Evolutionary conservation across 345 rosid genomes (phyloP), one percentile per base, ranked within the genome.

Genomic region (Alliaria petiolata): DNA sequence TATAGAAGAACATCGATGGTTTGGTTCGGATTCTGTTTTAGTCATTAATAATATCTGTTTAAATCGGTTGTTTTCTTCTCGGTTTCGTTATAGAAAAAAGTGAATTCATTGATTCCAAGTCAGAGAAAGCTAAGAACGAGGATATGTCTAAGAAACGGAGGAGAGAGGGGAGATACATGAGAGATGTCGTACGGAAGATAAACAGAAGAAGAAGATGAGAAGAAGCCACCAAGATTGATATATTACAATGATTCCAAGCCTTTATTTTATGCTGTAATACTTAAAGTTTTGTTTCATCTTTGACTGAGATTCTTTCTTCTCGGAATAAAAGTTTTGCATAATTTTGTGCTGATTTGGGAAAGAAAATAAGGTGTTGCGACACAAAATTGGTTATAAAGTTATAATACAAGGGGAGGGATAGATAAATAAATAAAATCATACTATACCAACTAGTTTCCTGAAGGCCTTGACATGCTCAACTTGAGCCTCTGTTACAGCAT

Each of bases 111-210:
- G n/a, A n/a, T n/a, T n/a, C n/a, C n/a, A n/a, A n/a, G n/a, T n/a
- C 65, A 26, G 83, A 87, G 81, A 87, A 60, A 81, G 87, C 84
- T 2, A 91, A 91, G 84, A 89, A 80, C 0, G 97, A 87, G 46
- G 74, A 79, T 78, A 25, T 80, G 62, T 76, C 69, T 1, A 85
- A 77, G 74, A 93, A 93, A 80, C 91, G 96, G 19, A 82, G 57
- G 31, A 87, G 97, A 71, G 97, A 87, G n/a, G n/a, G 70, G 90
- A 87, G 76, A 72, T 86, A 28, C 85, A 86, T 64, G 96, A 85
- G 69, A 83, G 89, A 76, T 87, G 82, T 58, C 69, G 96, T 31
- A 77, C 11, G 56, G 82, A 89, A 76, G 97, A 90, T 51, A 87
- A 89, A 66, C 25, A 53, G 82, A 89, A 81, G 3, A 15, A 7